Conservation (phyloP, 192 early-diverging fungal species). For the Endogone sp. region DNA sequence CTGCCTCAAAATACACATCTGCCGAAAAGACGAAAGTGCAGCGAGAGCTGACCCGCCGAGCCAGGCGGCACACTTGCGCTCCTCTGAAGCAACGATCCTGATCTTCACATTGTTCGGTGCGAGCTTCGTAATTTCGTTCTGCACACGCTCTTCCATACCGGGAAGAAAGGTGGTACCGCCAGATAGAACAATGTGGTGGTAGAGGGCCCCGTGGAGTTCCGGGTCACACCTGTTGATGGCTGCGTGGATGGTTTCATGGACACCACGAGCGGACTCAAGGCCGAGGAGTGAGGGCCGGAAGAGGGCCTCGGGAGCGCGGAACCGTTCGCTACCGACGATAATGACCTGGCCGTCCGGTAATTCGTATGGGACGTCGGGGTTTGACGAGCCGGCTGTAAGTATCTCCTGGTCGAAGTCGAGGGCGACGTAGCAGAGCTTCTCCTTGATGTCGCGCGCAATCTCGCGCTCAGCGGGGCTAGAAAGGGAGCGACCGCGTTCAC, state of each 20-base stretch:
- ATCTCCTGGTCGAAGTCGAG: constrained; percentile 98
- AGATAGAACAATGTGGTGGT: constrained; percentile 39
- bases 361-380: constrained; percentile 96
- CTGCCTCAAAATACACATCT: constrained; percentile 98
- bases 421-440: constrained; percentile 98
- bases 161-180: constrained; percentile 90
- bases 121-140: constrained; percentile 94
- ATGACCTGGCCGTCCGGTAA: constrained; percentile 98
- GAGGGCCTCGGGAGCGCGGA: constrained; percentile 95
- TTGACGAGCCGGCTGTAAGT: constrained; percentile 89
- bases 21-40: constrained; percentile 97
- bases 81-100: constrained; percentile 97
- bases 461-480: constrained; percentile 93
- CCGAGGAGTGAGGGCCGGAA: constrained; percentile 95
- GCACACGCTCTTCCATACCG: constrained; percentile 95
- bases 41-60: constrained; percentile 97
- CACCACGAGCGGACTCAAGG: constrained; percentile 82
- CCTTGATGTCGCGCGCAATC: constrained; percentile 99
- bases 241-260: constrained; percentile 96
- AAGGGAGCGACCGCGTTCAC: constrained; percentile 95
- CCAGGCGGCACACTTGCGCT: constrained; percentile 99
- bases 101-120: constrained; percentile 95
- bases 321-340: constrained; percentile 94
- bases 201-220: constrained; percentile 93
- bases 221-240: constrained; percentile 97